Evolutionary conservation across 2,329 filamentous ascomycete species (phyloP).

Genomic region (Colletotrichum sp.): DNA sequence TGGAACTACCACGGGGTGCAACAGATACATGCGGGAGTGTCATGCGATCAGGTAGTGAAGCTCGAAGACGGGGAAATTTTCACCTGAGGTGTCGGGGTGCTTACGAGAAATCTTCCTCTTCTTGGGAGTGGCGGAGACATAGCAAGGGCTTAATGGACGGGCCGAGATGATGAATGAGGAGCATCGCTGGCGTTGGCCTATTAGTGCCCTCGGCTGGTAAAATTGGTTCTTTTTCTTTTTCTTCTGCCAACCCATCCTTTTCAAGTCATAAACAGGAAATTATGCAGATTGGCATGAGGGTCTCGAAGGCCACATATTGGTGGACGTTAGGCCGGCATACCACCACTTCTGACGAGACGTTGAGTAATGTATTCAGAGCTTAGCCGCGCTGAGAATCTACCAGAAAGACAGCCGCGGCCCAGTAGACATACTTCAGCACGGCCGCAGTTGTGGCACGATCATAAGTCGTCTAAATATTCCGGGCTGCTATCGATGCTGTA

Average conservation of each 20-base stretch:
- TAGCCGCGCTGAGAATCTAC: not conserved
- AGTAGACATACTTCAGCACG: not conserved
- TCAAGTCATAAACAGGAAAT: too few relatives aligned
- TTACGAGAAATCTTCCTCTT: too few relatives aligned
- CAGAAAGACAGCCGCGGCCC: not conserved
- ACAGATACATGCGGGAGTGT: too few relatives aligned
- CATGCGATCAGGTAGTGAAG: too few relatives aligned
- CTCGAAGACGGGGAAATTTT: rapidly evolving
- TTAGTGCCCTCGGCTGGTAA: too few relatives aligned
- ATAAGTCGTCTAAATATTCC: rapidly evolving
- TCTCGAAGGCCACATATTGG: not conserved
- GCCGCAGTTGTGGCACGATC: not conserved
- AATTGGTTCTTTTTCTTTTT: too few relatives aligned
- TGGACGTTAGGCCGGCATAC: not conserved
- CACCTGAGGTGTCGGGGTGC: too few relatives aligned
- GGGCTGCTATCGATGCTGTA: not conserved
- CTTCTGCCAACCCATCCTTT: too few relatives aligned
- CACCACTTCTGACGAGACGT: not conserved
- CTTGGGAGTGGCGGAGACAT: rapidly evolving
- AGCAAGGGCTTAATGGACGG: too few relatives aligned
- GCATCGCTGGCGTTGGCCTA: rapidly evolving
- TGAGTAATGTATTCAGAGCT: not conserved
- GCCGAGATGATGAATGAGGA: too few relatives aligned
- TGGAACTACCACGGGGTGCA: too few relatives aligned
- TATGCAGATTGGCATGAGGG: not conserved